A percentile compares a stretch with the other conserved stretches of the same genome.
These are phyloP conservation scores for Trapa incisa DNA, from an alignment of 345 rosid species.

Conservation along the genomic window DNA sequence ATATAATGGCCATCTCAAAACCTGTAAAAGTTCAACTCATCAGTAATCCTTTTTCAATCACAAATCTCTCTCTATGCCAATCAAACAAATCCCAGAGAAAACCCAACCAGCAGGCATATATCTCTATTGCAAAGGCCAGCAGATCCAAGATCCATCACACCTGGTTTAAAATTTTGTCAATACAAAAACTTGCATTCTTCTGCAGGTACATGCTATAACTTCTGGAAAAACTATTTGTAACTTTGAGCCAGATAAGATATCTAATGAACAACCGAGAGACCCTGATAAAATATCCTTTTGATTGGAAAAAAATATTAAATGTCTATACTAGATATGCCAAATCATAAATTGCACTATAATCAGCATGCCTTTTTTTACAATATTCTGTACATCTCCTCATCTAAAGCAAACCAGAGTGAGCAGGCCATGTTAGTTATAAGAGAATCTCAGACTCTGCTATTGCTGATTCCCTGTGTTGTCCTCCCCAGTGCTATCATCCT, in stretches of 20 bases:
- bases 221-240: neutral
- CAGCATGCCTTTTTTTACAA: neutral
- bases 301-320: neutral
- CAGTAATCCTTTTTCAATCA: conserved; percentile 52
- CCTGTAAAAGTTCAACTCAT: conserved; percentile 61
- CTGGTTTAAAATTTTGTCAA: too few species aligned
- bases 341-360: neutral
- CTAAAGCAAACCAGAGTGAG: neutral
- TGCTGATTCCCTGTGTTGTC: conserved; percentile 7
- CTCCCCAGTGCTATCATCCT: conserved; percentile 26
- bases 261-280: neutral
- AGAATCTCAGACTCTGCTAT: neutral
- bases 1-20: conserved; percentile 81
- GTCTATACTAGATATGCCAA: neutral
- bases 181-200: too few species aligned
- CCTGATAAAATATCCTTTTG: neutral
- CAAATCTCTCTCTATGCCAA: conserved; percentile 88
- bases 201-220: neutral
- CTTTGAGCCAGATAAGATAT: neutral
- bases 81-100: conserved; percentile 51
- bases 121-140: conserved; percentile 26
- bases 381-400: neutral
- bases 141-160: too few species aligned
- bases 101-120: conserved; percentile 35
- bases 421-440: neutral